Conservation (phyloP, 2,329 filamentous ascomycete genomes). For the Fusarium sp. region DNA sequence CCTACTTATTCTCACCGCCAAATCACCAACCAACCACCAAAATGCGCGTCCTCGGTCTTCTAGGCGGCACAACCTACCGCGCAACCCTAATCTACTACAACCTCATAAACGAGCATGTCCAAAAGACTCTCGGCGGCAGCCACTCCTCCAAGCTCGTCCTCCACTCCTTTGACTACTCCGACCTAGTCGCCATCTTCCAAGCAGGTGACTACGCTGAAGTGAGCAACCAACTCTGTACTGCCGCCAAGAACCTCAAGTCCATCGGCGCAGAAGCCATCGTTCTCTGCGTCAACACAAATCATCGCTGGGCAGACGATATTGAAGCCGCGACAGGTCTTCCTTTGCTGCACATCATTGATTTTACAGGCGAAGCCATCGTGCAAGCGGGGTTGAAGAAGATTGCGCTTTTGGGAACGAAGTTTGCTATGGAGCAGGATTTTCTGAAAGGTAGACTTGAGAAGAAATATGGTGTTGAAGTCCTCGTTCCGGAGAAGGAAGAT, state of each 20-base stretch:
- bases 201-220: slow-evolving; percentile 14
- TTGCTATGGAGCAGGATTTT: slow-evolving; percentile 14
- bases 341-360: slow-evolving; percentile 6
- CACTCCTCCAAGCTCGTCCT: slow-evolving; percentile 16
- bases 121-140: background rate
- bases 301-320: slow-evolving; percentile 10
- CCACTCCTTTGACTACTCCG: slow-evolving; percentile 6
- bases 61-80: slow-evolving; percentile 13
- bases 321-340: background rate
- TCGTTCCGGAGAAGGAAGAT: background rate
- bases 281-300: slow-evolving; percentile 21
- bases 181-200: background rate
- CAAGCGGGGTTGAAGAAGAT: background rate
- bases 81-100: slow-evolving; percentile 11
- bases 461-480: background rate
- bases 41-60: slow-evolving; percentile 13
- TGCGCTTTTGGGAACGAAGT: background rate
- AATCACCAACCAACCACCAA: background rate
- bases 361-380: background rate
- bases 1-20: background rate
- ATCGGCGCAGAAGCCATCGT: slow-evolving; percentile 15
- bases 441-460: background rate
- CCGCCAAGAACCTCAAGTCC: slow-evolving; percentile 11
- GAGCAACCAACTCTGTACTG: slow-evolving; percentile 1
- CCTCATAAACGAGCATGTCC: slow-evolving; percentile 14